Evolutionary conservation across 73 alveolate species (phyloP), one percentile per base, ranked within the genome.

Genomic region (Paramecium pentaurelia): DNA sequence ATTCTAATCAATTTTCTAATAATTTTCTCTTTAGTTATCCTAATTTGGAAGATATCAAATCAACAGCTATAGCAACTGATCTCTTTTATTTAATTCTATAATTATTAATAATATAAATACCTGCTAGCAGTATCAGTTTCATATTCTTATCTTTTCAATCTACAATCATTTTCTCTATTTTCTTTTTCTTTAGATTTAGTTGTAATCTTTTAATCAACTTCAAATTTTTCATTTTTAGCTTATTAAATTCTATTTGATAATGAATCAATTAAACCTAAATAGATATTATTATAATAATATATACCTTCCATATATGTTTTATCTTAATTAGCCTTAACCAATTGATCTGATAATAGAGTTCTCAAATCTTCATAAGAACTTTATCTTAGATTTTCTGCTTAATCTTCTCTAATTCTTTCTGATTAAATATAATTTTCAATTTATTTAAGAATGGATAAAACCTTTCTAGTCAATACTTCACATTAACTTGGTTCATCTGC

Each of bases 401-500:
- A 80, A 49, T 80, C 91, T 16, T 80, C 91, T 45, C 91, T 40
- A 7, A 80, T 80, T 80, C 91, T 80, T 45, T 80, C 91, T 12
- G 91, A 45, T 80, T 80, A 47, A 80, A 80, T 80, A 18, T 80
- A 80, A 20, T 49, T 49, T 27, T 80, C 91, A 49, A 80, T 49
- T 44, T 80, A 18, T 45, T 80, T 80, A 25, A 80, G 75, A 49
- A 80, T 80, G 0, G 91, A 42, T 9, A 80, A 47, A 6, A 80
- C 71, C n/a, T 80, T 80, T 80, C 91, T 80, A 5, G 91, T 45
- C 27, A 80, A 47, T 4, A 80, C 91, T 47, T 80, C 91, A 45
- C 64, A 34, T 42, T 40, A 7, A 44, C 58, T 18, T 80, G 91
- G 64, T 7, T 80, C 91, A 80, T 80, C 91, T n/a, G 84, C 84